Base-by-base conservation (phyloP, 345 rosid species). In the Lumnitzera littorea region DNA sequence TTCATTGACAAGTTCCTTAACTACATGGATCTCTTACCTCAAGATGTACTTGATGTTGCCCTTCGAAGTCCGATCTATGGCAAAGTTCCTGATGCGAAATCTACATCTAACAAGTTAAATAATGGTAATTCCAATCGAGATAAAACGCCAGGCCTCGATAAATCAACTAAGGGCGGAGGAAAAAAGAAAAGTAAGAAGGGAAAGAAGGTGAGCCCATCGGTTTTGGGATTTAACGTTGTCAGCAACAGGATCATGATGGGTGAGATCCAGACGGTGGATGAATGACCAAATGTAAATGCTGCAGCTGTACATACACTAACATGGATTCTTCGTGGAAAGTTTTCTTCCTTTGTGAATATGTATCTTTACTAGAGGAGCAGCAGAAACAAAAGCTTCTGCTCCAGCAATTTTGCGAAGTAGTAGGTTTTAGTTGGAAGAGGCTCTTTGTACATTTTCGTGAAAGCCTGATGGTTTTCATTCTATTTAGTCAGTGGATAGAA, bases 181-280 rank as follows among this genome's bases (percentile, higher is more conserved):
- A 87, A 84, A 86, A 90, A 79, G 63, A 88, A 80, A 71, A 85
- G 85, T 6, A 94, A 90, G 75, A 88, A 86, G 74, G 95, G 95
- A 55, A 94, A 94, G 86, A 90, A 90, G 78, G 82, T 92, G 20
- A 90, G 79, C 48, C 80, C 91, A 2, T 67, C 92, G 11, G 95
- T 76, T 67, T 67, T 94, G 43, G 97, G 97, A 15, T 94, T 94
- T 53, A 94, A 79, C 25, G 97, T 94, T 13, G 97, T 90, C 51
- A 94, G 99, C 67, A 90, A 94, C 84, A 81, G 97, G 68, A 94
- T 94, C 64, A 86, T 88, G 97, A 94, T 77, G 99, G 99, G 99
- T 20, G 97, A 94, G 91, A 90, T 90, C 64, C 99, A 94, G 76
- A 65, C 86, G 0, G 74, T 80, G 46, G 98, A 86, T 50, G 98